Conservation (phyloP, 495 filamentous ascomycete species). For the Penicillium subrubescens region DNA sequence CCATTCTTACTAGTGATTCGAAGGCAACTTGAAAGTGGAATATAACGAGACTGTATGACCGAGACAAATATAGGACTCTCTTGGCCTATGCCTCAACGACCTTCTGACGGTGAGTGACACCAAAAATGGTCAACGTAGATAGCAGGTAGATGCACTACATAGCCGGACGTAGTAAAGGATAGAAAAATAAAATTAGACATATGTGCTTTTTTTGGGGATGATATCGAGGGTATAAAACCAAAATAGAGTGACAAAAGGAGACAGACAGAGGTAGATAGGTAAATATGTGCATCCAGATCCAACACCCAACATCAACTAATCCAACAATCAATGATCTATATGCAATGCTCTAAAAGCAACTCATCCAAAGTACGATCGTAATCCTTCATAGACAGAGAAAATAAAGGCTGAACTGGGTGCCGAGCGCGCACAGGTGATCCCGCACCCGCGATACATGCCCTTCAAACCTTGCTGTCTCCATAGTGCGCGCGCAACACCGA, state of each 20-base stretch:
- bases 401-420: slow-evolving; percentile 97
- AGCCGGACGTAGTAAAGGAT: not conserved
- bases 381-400: slow-evolving; percentile 86
- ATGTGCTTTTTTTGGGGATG: not conserved
- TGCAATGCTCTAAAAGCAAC: not conserved
- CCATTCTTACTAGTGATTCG: no score
- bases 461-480: slow-evolving; percentile 81
- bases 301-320: not conserved
- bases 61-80: no score
- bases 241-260: not conserved
- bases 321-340: not conserved
- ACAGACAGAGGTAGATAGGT: not conserved
- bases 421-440: slow-evolving; percentile 83
- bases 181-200: not conserved
- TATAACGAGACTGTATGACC: no score
- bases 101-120: no score
- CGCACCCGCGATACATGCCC: slow-evolving; percentile 90
- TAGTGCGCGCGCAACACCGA: slow-evolving; percentile 63
- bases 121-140: not conserved
- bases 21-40: no score
- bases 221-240: slow-evolving; percentile 1
- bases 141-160: not conserved
- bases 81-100: not conserved
- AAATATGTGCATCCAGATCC: not conserved
- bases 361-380: slow-evolving; percentile 66